These are phyloP conservation scores for Termitomyces heimii DNA, from an alignment of 768 basidiomycete species.

Conservation along the genomic window DNA sequence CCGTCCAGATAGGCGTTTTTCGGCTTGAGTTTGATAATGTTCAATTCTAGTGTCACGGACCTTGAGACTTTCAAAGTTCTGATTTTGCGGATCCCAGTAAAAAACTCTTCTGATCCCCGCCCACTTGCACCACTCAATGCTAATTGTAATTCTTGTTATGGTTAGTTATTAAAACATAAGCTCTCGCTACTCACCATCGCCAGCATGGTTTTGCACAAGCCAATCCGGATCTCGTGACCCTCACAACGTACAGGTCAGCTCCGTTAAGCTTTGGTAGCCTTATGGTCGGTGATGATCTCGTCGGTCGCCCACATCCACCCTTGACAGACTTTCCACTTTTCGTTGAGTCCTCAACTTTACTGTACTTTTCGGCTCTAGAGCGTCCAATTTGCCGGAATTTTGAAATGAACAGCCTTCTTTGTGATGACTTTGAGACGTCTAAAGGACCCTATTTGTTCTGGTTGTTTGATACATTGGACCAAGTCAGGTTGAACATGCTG, in stretches of 20 bases:
- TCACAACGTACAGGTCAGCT: slow-evolving; percentile 49
- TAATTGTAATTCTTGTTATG: slow-evolving; percentile 3
- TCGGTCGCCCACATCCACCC: not conserved
- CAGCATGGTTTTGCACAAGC: slow-evolving; percentile 50
- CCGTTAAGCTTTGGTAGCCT: slow-evolving; percentile 37
- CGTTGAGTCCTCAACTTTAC: not conserved
- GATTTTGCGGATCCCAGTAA: slow-evolving; percentile 37
- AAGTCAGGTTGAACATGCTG: slow-evolving; percentile 39
- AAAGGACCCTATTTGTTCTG: not conserved
- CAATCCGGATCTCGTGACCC: slow-evolving; percentile 42
- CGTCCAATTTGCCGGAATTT: not conserved
- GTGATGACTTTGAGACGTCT: not conserved
- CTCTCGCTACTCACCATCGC: slow-evolving; percentile 27
- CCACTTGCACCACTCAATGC: slow-evolving; percentile 52
- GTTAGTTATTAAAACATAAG: not conserved
- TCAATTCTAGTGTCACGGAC: slow-evolving; percentile 33
- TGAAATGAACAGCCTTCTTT: not conserved
- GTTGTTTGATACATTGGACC: slow-evolving; percentile 5
- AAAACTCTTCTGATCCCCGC: slow-evolving; percentile 52
- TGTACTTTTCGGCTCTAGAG: not conserved
- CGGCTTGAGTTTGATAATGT: slow-evolving; percentile 41
- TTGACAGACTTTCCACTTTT: not conserved
- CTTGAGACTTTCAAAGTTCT: slow-evolving; percentile 34
- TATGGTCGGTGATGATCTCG: not conserved
- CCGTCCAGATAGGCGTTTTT: slow-evolving; percentile 29